Percentiles rank a stretch among this genome's conserved stretches.
Conservation (phyloP, 331 rosid species). For the Pyracantha coccinea region DNA sequence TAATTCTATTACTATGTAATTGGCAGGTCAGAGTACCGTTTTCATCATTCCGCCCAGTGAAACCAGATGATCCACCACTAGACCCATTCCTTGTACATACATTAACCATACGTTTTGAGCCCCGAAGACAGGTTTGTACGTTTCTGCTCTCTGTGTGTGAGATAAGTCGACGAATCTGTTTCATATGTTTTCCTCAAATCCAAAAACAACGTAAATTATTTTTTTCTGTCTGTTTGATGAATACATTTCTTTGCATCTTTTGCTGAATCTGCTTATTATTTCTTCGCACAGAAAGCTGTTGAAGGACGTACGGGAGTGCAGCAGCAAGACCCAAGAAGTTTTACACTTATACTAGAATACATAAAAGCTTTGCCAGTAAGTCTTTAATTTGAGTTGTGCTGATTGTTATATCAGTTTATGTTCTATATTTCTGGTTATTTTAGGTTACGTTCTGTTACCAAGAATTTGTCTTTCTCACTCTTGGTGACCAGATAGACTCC, state of each 20-base stretch:
- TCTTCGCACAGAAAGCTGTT: slow-evolving; percentile 53
- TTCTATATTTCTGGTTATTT: background rate
- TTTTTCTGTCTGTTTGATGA: background rate
- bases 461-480: background rate
- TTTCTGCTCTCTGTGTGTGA: background rate
- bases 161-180: background rate
- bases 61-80: slow-evolving; percentile 80
- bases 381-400: slow-evolving; percentile 6
- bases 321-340: slow-evolving; percentile 91
- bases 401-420: slow-evolving; percentile 1
- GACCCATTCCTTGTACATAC: slow-evolving; percentile 97
- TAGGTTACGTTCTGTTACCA: background rate
- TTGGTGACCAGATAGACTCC: background rate
- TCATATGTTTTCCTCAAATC: background rate
- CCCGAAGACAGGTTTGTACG: slow-evolving; percentile 80
- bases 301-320: slow-evolving; percentile 41
- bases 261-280: slow-evolving; percentile 23
- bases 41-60: slow-evolving; percentile 88
- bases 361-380: slow-evolving; percentile 95
- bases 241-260: background rate
- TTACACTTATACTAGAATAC: slow-evolving; percentile 81
- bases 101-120: slow-evolving; percentile 91
- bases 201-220: background rate
- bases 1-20: slow-evolving; percentile 10
- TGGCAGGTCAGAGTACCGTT: slow-evolving; percentile 94